These are phyloP conservation scores for Cadophora sp. DNA, from an alignment of 2,329 filamentous ascomycete species.

Conservation along the genomic window DNA sequence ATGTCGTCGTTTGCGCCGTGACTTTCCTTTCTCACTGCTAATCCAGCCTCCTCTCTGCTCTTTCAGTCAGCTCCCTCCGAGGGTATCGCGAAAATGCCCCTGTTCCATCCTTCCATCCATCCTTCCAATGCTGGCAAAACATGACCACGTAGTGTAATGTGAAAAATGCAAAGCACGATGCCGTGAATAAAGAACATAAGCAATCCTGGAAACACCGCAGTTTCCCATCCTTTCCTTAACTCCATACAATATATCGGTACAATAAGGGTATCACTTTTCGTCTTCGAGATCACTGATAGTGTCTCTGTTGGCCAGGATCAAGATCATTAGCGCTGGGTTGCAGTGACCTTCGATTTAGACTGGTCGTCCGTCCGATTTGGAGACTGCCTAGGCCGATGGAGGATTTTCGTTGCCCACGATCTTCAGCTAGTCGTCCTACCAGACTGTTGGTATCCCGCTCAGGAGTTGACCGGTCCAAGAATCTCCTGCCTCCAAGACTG, in stretches of 20 bases:
- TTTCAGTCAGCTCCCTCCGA: not conserved
- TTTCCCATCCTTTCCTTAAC: slow-evolving; percentile 23
- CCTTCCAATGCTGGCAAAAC: slow-evolving; percentile 28
- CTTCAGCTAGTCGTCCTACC: slow-evolving; percentile 37
- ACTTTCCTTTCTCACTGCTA: slow-evolving; percentile 9
- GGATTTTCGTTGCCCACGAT: slow-evolving; percentile 39
- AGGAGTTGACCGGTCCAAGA: slow-evolving; percentile 39
- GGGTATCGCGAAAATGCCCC: slow-evolving; percentile 35
- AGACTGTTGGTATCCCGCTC: slow-evolving; percentile 42
- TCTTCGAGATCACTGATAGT: slow-evolving; percentile 32
- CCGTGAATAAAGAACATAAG: not conserved
- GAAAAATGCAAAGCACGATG: slow-evolving; percentile 16
- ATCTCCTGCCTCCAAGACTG: slow-evolving; percentile 36
- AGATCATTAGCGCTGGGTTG: slow-evolving; percentile 31
- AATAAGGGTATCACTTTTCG: slow-evolving; percentile 17
- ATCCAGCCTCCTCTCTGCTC: slow-evolving; percentile 2
- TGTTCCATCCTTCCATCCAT: slow-evolving; percentile 21
- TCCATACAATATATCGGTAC: slow-evolving; percentile 33
- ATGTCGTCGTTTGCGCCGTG: slow-evolving; percentile 34
- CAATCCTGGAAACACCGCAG: slow-evolving; percentile 1
- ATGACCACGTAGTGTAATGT: slow-evolving; percentile 4
- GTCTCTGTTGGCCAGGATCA: slow-evolving; percentile 32
- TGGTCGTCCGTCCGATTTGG: slow-evolving; percentile 34
- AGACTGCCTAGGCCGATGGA: slow-evolving; percentile 36
- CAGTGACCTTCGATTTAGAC: slow-evolving; percentile 33